Evolutionary conservation across 768 basidiomycete species (phyloP).

Genomic region (Cystofilobasidium capitatum): DNA sequence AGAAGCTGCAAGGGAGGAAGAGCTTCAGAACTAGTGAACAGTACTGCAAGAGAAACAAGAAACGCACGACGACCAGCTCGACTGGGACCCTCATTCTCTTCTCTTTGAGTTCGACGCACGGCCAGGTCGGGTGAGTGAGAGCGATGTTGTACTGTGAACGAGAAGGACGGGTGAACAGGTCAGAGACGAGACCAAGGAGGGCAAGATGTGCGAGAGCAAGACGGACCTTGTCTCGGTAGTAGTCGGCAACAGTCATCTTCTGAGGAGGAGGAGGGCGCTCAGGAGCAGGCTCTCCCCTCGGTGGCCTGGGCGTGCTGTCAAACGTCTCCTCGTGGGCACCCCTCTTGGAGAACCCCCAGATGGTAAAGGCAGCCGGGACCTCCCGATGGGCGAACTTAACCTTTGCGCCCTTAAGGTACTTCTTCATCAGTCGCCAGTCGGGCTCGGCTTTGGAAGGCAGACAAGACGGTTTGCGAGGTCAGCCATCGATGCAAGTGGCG

Average conservation of each 20-base stretch:
- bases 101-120: conserved; percentile 1
- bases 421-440: not conserved
- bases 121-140: not conserved
- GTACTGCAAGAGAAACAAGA: too few species aligned
- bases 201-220: not conserved
- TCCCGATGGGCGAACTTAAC: not conserved
- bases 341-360: not conserved
- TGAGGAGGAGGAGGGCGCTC: not conserved
- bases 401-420: not conserved
- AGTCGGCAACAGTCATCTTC: not conserved
- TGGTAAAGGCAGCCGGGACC: not conserved
- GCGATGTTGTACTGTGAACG: not conserved
- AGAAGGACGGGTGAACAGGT: too few species aligned
- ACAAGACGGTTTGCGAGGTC: too few species aligned
- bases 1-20: not conserved
- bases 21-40: too few species aligned
- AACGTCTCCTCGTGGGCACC: not conserved
- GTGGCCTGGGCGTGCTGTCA: not conserved
- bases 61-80: not conserved
- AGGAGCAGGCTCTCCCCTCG: not conserved
- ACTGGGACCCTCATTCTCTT: not conserved
- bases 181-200: not conserved
- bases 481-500: not conserved
- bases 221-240: not conserved
- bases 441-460: too few species aligned